Conservation (phyloP, 352 stramenopile species). For the Elongisporangium prolatum region DNA sequence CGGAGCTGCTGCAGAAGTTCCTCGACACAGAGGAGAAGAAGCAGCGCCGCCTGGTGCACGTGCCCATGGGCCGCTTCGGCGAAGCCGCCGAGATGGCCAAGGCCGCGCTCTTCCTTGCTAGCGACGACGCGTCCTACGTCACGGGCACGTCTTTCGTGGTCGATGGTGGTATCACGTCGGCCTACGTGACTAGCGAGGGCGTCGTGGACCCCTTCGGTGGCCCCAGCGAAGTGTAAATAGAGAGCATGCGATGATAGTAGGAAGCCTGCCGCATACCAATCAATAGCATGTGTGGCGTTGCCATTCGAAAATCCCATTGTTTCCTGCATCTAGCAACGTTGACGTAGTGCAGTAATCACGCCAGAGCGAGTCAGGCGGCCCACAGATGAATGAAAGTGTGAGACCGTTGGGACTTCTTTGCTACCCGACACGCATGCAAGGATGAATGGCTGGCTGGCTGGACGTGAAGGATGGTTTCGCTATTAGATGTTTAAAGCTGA, state of each 20-base stretch:
- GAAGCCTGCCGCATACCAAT: neutral
- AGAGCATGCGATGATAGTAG: slow-evolving; percentile 5
- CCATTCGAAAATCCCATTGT: neutral
- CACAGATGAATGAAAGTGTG: too few species aligned
- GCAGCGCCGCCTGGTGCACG: slow-evolving; percentile 80
- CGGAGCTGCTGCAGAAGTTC: slow-evolving; percentile 85
- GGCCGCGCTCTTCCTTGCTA: slow-evolving; percentile 82
- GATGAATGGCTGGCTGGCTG: neutral
- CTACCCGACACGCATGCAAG: neutral
- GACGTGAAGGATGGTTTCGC: neutral
- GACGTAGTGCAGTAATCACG: too few species aligned
- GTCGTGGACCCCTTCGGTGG: slow-evolving; percentile 79
- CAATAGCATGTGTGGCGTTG: neutral
- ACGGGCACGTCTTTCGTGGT: slow-evolving; percentile 85
- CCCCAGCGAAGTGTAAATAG: slow-evolving; percentile 62
- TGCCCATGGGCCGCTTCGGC: slow-evolving; percentile 85
- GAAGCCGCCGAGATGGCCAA: slow-evolving; percentile 86
- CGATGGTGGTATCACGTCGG: slow-evolving; percentile 84
- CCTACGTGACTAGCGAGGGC: slow-evolving; percentile 80
- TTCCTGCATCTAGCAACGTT: too few species aligned
- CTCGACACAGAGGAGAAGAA: slow-evolving; percentile 82
- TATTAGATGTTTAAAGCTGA: neutral
- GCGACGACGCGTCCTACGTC: slow-evolving; percentile 82
- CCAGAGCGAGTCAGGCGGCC: too few species aligned
- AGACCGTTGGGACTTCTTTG: neutral